Conservation (phyloP, 2,329 filamentous ascomycete genomes). For the Clarireedia paspali region DNA sequence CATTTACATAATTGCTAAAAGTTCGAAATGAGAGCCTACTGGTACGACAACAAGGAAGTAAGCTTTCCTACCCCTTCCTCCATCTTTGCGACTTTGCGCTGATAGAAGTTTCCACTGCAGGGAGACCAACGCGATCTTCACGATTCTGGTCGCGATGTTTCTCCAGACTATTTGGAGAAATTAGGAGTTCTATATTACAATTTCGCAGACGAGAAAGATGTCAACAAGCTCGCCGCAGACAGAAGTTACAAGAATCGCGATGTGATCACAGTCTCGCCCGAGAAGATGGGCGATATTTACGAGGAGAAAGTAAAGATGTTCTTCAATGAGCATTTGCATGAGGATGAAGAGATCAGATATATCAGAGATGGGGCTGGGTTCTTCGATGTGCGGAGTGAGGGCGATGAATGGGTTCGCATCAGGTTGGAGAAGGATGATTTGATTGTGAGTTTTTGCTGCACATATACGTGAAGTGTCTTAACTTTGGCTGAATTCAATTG, state of each 20-base stretch:
- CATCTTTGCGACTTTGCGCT: slow-evolving; percentile 10
- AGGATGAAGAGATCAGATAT: slow-evolving; percentile 97
- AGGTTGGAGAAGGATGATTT: slow-evolving; percentile 78
- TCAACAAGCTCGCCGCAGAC: slow-evolving; percentile 65
- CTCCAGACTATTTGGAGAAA: slow-evolving; percentile 55
- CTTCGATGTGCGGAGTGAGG: slow-evolving; percentile 81
- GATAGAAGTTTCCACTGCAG: slow-evolving; percentile 35
- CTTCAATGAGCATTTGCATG: slow-evolving; percentile 92
- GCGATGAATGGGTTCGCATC: slow-evolving; percentile 86
- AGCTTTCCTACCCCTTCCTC: slow-evolving; percentile 15
- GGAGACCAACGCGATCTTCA: slow-evolving; percentile 91
- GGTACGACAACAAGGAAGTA: slow-evolving; percentile 60
- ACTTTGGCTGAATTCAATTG: slow-evolving; percentile 10
- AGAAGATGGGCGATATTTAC: slow-evolving; percentile 77
- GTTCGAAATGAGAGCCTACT: slow-evolving; percentile 60
- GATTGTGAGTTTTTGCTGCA: slow-evolving; percentile 38
- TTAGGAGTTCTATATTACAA: slow-evolving; percentile 77
- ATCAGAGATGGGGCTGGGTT: slow-evolving; percentile 82
- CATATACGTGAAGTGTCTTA: background rate
- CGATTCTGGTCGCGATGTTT: slow-evolving; percentile 69
- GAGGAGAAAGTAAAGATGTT: slow-evolving; percentile 91
- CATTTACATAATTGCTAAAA: background rate
- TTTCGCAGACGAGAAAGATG: slow-evolving; percentile 54
- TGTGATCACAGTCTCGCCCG: slow-evolving; percentile 80
- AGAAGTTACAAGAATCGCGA: slow-evolving; percentile 92